Conservation (phyloP, 352 stramenopile genomes). For the Blastocystis sp. region DNA sequence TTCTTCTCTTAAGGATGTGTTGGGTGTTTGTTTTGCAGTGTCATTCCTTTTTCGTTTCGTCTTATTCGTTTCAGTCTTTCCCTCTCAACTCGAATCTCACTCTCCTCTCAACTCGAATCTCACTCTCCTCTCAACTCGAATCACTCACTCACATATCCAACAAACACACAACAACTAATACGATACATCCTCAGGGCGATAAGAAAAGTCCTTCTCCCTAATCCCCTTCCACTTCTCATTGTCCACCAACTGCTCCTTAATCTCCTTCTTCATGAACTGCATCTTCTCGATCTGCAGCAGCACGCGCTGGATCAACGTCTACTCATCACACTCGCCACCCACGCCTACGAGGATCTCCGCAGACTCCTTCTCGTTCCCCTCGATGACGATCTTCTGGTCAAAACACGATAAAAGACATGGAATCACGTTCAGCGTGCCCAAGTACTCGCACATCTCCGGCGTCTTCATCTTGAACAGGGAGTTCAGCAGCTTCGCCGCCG, state of each 20-base stretch:
- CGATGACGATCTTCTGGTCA: not conserved
- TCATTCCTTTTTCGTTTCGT: not conserved
- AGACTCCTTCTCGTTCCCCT: not conserved
- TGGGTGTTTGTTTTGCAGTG: not conserved
- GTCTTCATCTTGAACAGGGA: slow-evolving; percentile 12
- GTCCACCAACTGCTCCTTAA: too few relatives aligned
- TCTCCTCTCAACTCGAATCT: too few relatives aligned
- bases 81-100: too few relatives aligned
- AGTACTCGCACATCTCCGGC: slow-evolving; percentile 20
- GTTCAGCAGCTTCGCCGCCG: slow-evolving; percentile 2
- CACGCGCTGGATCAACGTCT: slow-evolving; percentile 16
- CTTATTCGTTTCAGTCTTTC: too few relatives aligned
- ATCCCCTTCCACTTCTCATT: too few relatives aligned
- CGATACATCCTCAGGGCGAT: too few relatives aligned
- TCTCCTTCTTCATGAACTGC: slow-evolving; percentile 37
- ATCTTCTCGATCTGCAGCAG: slow-evolving; percentile 32
- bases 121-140: too few relatives aligned
- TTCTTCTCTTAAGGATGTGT: not conserved
- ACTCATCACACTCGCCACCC: not conserved
- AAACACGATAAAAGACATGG: slow-evolving; percentile 26
- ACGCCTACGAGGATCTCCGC: slow-evolving; percentile 17
- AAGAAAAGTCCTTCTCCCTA: too few relatives aligned
- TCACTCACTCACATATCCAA: too few relatives aligned
- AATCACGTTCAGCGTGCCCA: slow-evolving; percentile 36
- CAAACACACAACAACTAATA: too few relatives aligned